phyloP scores from a whole-genome alignment of 2,329 filamentous ascomycete species.

The Clarireedia paspali region DNA sequence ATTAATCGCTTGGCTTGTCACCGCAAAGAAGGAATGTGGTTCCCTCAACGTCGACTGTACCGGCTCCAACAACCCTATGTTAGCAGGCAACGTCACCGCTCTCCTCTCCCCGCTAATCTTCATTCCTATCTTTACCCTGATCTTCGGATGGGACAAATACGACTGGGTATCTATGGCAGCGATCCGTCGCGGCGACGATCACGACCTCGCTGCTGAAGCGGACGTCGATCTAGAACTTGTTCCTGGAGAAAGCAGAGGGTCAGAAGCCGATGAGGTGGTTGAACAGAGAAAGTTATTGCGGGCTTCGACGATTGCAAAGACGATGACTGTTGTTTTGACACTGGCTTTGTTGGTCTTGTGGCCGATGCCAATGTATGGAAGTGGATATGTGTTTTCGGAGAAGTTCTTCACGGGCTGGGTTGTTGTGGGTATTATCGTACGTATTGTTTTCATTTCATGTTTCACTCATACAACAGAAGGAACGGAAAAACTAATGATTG shows the following conservation, averaged over 20 bases:
- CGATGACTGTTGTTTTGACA: conserved; percentile 53
- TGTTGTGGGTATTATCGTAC: conserved; percentile 56
- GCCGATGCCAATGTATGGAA: conserved; percentile 89
- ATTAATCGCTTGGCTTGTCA: conserved; percentile 71
- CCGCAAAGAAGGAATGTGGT: conserved; percentile 62
- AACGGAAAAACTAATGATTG: not conserved
- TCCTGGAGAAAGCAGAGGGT: conserved; percentile 38
- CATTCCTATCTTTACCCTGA: conserved; percentile 66
- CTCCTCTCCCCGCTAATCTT: conserved; percentile 70
- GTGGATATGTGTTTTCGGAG: conserved; percentile 73
- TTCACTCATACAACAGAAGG: not conserved
- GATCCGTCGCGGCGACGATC: conserved; percentile 73
- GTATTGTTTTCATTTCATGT: not conserved
- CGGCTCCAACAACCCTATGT: conserved; percentile 80
- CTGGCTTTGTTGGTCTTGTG: conserved; percentile 71
- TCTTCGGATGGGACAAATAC: conserved; percentile 61
- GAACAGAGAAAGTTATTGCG: conserved; percentile 42
- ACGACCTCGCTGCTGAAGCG: conserved; percentile 56
- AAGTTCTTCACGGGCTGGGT: conserved; percentile 80
- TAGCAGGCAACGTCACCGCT: conserved; percentile 78
- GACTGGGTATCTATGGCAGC: conserved; percentile 78
- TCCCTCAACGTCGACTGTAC: conserved; percentile 64
- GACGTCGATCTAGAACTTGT: conserved; percentile 59
- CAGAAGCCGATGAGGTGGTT: conserved; percentile 33
- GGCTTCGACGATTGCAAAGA: conserved; percentile 42